Percentiles rank a stretch among this genome's conserved stretches.
Evolutionary conservation across 331 rosid genomes (phyloP).

Genomic region (Rhamnella rubrinervis): DNA sequence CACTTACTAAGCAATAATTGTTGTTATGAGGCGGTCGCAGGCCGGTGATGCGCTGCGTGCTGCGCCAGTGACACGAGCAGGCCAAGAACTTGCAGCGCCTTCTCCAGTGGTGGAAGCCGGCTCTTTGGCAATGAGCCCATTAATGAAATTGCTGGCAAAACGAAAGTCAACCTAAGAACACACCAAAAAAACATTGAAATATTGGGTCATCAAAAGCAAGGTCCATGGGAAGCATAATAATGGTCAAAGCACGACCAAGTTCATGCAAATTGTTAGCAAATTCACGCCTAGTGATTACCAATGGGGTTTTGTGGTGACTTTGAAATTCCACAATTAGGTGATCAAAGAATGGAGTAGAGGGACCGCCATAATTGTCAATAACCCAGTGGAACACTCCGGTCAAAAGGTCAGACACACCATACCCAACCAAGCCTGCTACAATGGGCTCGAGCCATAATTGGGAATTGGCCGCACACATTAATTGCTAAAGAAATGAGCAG

Average conservation of each 20-base stretch:
- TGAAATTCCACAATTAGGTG: constrained; percentile 76
- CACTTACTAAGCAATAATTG: constrained; percentile 70
- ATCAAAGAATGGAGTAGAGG: constrained; percentile 64
- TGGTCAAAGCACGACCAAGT: constrained; percentile 52
- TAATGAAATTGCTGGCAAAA: constrained; percentile 96
- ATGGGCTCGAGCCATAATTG: constrained; percentile 39
- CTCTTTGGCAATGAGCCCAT: constrained; percentile 86
- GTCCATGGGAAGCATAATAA: constrained; percentile 58
- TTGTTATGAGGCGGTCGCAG: constrained; percentile 68
- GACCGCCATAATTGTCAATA: constrained; percentile 69
- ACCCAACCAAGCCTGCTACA: constrained; percentile 52
- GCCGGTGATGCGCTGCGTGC: constrained; percentile 69
- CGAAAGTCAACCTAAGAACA: constrained; percentile 69
- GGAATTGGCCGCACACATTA: constrained; percentile 27
- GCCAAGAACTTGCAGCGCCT: constrained; percentile 59
- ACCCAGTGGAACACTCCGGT: constrained; percentile 90
- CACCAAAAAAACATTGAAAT: constrained; percentile 53
- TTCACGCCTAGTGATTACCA: constrained; percentile 47
- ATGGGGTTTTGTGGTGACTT: constrained; percentile 87
- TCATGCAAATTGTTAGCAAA: constrained; percentile 76
- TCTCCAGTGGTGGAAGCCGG: constrained; percentile 54
- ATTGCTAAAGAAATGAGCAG: constrained; percentile 41
- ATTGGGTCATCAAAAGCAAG: constrained; percentile 50
- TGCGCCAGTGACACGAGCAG: constrained; percentile 66
- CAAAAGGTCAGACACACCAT: constrained; percentile 69